Conservation (phyloP, 75 land plant species). For the Pinus taeda region DNA sequence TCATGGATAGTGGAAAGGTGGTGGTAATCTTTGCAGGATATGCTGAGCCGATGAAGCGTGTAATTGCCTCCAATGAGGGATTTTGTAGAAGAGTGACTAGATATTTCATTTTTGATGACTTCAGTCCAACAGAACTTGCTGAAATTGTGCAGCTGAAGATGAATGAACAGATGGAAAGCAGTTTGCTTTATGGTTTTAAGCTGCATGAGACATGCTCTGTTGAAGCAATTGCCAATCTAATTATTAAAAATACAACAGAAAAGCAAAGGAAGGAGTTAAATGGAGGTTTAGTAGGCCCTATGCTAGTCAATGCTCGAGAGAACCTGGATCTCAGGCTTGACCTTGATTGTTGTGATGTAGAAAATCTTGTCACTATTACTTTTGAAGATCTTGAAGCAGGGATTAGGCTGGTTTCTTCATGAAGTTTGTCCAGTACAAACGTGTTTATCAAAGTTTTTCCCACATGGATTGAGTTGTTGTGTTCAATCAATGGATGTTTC, state of each 20-base stretch:
- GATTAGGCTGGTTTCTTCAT: slow-evolving; percentile 17
- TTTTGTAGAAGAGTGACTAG: slow-evolving; percentile 78
- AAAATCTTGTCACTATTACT: slow-evolving; percentile 70
- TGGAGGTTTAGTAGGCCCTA: slow-evolving; percentile 89
- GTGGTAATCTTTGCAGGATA: slow-evolving; percentile 98
- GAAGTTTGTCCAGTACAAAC: not conserved
- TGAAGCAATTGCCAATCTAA: slow-evolving; percentile 55
- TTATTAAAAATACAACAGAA: slow-evolving; percentile 62
- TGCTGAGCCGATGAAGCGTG: slow-evolving; percentile 86
- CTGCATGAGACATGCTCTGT: slow-evolving; percentile 59
- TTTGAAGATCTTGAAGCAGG: slow-evolving; percentile 79
- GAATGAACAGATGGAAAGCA: slow-evolving; percentile 43
- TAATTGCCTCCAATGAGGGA: slow-evolving; percentile 72
- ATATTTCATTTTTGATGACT: slow-evolving; percentile 67
- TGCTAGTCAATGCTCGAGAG: slow-evolving; percentile 83
- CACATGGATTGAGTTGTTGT: not conserved
- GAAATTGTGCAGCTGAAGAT: slow-evolving; percentile 69
- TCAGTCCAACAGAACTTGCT: slow-evolving; percentile 58
- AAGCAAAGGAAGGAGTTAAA: slow-evolving; percentile 76
- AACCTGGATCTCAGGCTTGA: slow-evolving; percentile 76
- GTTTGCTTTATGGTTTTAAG: slow-evolving; percentile 73
- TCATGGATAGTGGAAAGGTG: slow-evolving; percentile 75
- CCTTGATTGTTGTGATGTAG: slow-evolving; percentile 67
- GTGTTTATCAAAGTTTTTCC: not conserved
- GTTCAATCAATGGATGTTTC: not conserved